Evolutionary conservation across 257 asterid species (phyloP).

Genomic region (Solanum neorickii): DNA sequence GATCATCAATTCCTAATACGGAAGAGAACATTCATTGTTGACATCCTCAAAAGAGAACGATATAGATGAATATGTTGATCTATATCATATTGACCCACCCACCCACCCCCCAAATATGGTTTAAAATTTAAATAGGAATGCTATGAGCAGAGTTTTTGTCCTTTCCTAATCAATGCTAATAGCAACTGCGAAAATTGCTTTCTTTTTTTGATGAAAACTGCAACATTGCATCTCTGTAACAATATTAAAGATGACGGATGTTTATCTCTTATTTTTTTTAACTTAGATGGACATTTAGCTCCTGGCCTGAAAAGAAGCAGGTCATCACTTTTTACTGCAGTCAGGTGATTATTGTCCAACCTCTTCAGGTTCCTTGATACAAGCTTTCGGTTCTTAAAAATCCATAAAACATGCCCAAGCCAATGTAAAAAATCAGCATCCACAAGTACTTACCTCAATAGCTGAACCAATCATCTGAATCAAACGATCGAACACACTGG

Average conservation of each 20-base stretch:
- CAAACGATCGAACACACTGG: conserved; percentile 97
- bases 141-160: neutral
- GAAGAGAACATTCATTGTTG: neutral
- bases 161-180: neutral
- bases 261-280: neutral
- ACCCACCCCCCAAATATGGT: neutral
- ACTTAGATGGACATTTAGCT: neutral
- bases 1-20: neutral
- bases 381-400: neutral
- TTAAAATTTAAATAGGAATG: neutral
- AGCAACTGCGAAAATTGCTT: neutral
- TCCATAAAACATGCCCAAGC: neutral
- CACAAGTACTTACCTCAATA: conserved; percentile 56
- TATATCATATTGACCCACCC: neutral
- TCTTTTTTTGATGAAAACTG: neutral
- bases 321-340: neutral
- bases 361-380: neutral
- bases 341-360: neutral
- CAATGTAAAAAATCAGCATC: neutral
- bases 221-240: neutral
- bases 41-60: neutral
- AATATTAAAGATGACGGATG: neutral
- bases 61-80: neutral
- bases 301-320: neutral
- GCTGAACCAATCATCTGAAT: conserved; percentile 96